Base-by-base conservation (phyloP, 495 filamentous ascomycete genomes). In the Pseudomonodictys pantanalensis region DNA sequence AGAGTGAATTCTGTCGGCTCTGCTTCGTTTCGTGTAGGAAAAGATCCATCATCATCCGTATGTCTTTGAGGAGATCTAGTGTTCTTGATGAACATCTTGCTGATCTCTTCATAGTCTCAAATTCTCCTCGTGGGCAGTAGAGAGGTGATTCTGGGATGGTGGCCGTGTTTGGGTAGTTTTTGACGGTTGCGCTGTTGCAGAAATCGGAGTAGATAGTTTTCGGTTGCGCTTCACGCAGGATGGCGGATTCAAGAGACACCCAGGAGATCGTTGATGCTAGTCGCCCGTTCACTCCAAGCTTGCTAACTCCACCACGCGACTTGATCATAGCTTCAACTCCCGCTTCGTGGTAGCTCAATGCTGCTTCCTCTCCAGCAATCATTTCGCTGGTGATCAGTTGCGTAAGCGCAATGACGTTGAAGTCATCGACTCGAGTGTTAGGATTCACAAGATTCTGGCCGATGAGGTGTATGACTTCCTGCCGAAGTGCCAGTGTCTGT, bases 381-480 rank as follows among this genome's bases (percentile, higher is more conserved):
- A 71, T 65, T 44, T 70, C 71, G n/a, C 57, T 65, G 24, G 50
- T 57, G 10, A 73, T 66, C 24, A 72, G 61, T 32, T 72, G 68
- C 9, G 71, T 56, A 9, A 73, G 56, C 1, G 71, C 68, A 10
- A 72, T 66, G 49, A 73, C 68, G 33, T 64, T 68, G 56, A 26
- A 64, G 56, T 68, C 65, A 29, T 64, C 56, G 7, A 60, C 42
- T 26, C 44, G 17, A 44, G 60, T 48, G 15, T 57, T 15, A 8
- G 64, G 67, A 39, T 71, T 62, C 15, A 60, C 47, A 10, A 71
- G 29, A 47, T 66, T 66, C 28, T 65, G 50, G 24, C 56, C 50
- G 23, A 71, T 68, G 26, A 69, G 59, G 41, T 61, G 54, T 2
- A 63, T 69, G 10, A 71, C 62, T 42, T 67, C 67, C 28, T 68